phyloP scores from a whole-genome alignment of 768 basidiomycete species.

The Lactarius psammicola region DNA sequence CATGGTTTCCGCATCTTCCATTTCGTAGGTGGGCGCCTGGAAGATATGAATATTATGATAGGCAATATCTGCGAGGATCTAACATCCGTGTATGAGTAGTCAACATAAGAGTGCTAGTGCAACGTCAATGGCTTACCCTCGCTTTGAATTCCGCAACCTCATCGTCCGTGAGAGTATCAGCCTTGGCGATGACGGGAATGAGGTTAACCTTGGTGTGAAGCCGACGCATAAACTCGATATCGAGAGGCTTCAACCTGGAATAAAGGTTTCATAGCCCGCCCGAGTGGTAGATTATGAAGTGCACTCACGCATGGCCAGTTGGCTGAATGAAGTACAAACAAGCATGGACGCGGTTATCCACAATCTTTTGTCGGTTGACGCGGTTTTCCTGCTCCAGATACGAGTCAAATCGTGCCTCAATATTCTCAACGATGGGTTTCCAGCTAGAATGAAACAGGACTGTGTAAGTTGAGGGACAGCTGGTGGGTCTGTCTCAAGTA shows the following conservation, averaged over 20 bases:
- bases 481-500: constrained; percentile 33
- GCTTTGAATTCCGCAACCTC: constrained; percentile 93
- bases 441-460: constrained; percentile 54
- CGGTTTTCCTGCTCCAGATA: constrained; percentile 99
- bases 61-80: constrained; percentile 92
- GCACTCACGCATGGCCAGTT: constrained; percentile 90
- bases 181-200: constrained; percentile 98
- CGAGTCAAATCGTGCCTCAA: constrained; percentile 95
- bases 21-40: constrained; percentile 96
- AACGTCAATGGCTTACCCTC: constrained; percentile 51
- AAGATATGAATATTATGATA: constrained; percentile 97
- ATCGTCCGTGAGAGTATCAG: constrained; percentile 96
- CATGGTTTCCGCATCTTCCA: constrained; percentile 97
- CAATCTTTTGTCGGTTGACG: constrained; percentile 89
- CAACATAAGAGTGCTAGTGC: constrained; percentile 8
- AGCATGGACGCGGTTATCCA: constrained; percentile 97
- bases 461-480: constrained; percentile 27
- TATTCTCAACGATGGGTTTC: constrained; percentile 98
- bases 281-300: not conserved
- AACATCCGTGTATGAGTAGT: not conserved
- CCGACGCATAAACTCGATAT: constrained; percentile 98
- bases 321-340: constrained; percentile 99
- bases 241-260: constrained; percentile 93
- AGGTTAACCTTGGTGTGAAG: constrained; percentile 97
- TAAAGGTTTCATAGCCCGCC: not conserved